A percentile compares a stretch with the other conserved stretches of the same genome.
phyloP scores from a whole-genome alignment of 2,329 filamentous ascomycete genomes.

The Plenodomus tracheiphilus region DNA sequence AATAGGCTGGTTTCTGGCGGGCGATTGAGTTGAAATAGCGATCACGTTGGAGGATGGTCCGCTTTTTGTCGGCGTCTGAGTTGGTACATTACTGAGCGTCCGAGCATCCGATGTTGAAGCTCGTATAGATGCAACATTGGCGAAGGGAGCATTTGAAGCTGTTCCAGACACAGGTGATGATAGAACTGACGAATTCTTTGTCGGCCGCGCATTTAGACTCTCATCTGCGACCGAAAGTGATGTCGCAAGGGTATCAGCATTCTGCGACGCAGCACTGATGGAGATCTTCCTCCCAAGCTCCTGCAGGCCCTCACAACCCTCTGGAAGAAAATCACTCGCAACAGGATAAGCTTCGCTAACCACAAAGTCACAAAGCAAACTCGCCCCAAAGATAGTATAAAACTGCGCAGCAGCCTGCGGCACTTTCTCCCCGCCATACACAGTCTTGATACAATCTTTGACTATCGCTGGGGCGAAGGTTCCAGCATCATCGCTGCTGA shows the following conservation, averaged over 20 bases:
- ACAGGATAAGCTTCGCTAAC: conserved; percentile 24
- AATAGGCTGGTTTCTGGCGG: too few relatives aligned
- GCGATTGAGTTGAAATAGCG: too few relatives aligned
- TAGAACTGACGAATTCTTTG: too few relatives aligned
- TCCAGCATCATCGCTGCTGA: conserved; percentile 10
- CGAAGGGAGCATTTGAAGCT: too few relatives aligned
- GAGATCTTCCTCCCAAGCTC: conserved; percentile 12
- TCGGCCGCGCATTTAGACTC: not conserved
- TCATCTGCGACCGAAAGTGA: not conserved
- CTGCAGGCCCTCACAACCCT: conserved; percentile 21
- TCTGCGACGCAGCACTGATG: not conserved
- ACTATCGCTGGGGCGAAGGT: conserved; percentile 17
- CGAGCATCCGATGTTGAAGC: too few relatives aligned
- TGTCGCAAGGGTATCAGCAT: not conserved
- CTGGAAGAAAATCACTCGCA: conserved; percentile 17
- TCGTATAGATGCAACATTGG: too few relatives aligned
- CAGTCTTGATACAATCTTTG: conserved; percentile 18
- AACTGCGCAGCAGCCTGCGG: conserved; percentile 16
- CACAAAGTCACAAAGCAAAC: conserved; percentile 22
- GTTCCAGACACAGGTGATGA: too few relatives aligned
- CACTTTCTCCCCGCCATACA: conserved; percentile 19
- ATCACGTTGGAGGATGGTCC: too few relatives aligned
- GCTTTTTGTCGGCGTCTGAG: too few relatives aligned
- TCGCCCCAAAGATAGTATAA: conserved; percentile 24
- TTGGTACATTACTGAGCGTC: too few relatives aligned